Base-by-base conservation (phyloP, 192 early-diverging fungal genomes). In the Umbelopsis vinacea region DNA sequence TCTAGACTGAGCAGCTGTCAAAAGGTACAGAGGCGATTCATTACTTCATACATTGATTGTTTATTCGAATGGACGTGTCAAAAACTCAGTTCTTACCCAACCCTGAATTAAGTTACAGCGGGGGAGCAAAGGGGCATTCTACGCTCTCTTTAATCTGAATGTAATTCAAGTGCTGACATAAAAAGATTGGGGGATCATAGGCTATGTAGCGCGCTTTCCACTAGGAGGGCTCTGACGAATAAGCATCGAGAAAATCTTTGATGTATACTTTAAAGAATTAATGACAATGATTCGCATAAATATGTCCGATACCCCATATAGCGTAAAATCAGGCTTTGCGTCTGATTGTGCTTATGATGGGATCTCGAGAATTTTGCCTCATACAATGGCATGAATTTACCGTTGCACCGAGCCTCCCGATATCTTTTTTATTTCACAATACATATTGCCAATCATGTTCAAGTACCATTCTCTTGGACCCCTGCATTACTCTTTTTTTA, bases 401-500 rank as follows among this genome's bases (percentile, higher is more conserved):
- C 40, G 40, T 11, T 43, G 11, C 40, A 43, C 40, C 40, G 40
- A 43, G 40, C 40, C 0, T 43, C 40, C 40, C 11, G 40, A 43
- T 43, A 29, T 29, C 29, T 43, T 43, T 40, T 12, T 43, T 43
- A 7, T 43, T 43, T 12, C 40, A 4, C 40, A 11, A 4, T 43
- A 63, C 57, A 63, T 63, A 37, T 63, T 63, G 29, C 57, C 57
- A 37, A 63, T 63, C 57, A 37, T 37, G 57, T 63, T 37, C 57
- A 63, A 63, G 57, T 33, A 33, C 57, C 57, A 63, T 63, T 63
- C 57, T 63, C 33, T 37, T 63, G 6, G 17, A 2, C 57, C 57
- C 57, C 57, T 63, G 57, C 57, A 63, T 63, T 37, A 17, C 33
- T 35, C 57, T 50, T 50, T 50, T 50, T 50, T 50, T 50, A 50